These are phyloP conservation scores for Suillus clintonianus DNA, from an alignment of 768 basidiomycete species.

Conservation along the genomic window DNA sequence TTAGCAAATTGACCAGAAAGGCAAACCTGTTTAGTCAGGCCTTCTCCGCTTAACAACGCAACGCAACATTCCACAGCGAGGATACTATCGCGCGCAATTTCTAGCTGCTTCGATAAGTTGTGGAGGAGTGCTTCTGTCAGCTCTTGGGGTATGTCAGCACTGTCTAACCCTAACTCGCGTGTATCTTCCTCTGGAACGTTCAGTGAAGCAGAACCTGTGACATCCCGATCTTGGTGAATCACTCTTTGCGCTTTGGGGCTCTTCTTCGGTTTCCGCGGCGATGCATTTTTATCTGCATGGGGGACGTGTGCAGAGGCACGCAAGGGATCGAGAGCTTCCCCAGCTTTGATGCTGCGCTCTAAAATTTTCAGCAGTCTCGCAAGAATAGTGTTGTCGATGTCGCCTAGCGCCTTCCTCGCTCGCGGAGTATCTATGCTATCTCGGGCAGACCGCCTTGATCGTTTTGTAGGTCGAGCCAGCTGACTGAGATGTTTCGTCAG, in stretches of 20 bases:
- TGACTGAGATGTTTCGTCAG: conserved; percentile 69
- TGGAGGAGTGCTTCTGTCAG: conserved; percentile 53
- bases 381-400: conserved; percentile 65
- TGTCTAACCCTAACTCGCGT: not conserved
- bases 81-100: conserved; percentile 70
- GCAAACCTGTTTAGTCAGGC: conserved; percentile 83
- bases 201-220: not conserved
- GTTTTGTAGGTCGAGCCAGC: conserved; percentile 66
- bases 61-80: conserved; percentile 84
- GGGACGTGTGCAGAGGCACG: conserved; percentile 28
- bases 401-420: conserved; percentile 58
- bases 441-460: conserved; percentile 52
- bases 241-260: conserved; percentile 33
- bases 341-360: conserved; percentile 75
- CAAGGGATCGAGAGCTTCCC: conserved; percentile 78
- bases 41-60: conserved; percentile 73
- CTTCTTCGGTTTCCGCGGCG: conserved; percentile 51
- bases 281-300: conserved; percentile 27
- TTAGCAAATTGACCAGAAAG: not conserved
- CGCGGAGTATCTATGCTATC: conserved; percentile 46
- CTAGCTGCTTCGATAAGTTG: conserved; percentile 51
- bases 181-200: conserved; percentile 4
- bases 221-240: not conserved
- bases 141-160: conserved; percentile 17
- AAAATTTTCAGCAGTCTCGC: conserved; percentile 73